Conservation (phyloP, 352 stramenopile species). For the Phytophthora sansomeana region DNA sequence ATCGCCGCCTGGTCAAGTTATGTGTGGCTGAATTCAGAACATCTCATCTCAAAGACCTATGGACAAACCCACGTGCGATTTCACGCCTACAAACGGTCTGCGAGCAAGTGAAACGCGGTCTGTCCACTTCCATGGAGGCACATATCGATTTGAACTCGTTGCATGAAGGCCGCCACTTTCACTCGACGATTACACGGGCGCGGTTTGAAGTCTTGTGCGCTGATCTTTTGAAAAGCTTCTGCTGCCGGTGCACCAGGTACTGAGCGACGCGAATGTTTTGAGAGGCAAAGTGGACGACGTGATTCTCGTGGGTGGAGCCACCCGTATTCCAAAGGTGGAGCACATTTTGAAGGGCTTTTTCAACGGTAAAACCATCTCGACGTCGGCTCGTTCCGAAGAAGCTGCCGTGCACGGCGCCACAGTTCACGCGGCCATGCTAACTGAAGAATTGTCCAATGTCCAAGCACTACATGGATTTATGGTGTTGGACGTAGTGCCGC, state of each 20-base stretch:
- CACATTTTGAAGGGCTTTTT: slow-evolving; percentile 63
- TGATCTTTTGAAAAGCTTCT: slow-evolving; percentile 91
- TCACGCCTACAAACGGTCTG: slow-evolving; percentile 94
- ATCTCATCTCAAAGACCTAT: slow-evolving; percentile 90
- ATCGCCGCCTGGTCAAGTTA: slow-evolving; percentile 95
- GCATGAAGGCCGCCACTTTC: slow-evolving; percentile 94
- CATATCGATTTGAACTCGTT: slow-evolving; percentile 96
- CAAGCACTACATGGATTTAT: slow-evolving; percentile 62
- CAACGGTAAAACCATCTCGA: slow-evolving; percentile 67
- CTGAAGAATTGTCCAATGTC: slow-evolving; percentile 75
- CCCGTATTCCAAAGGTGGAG: slow-evolving; percentile 76
- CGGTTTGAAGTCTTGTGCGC: slow-evolving; percentile 90
- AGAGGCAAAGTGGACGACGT: slow-evolving; percentile 84
- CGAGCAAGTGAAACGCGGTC: slow-evolving; percentile 95
- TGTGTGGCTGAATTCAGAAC: slow-evolving; percentile 95
- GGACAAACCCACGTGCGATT: slow-evolving; percentile 87
- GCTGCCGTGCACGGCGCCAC: slow-evolving; percentile 83
- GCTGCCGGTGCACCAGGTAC: slow-evolving; percentile 85
- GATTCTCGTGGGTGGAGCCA: slow-evolving; percentile 81
- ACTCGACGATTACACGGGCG: slow-evolving; percentile 91
- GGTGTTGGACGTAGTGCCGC: slow-evolving; percentile 88
- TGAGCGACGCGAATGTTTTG: slow-evolving; percentile 88
- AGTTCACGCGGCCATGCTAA: slow-evolving; percentile 70
- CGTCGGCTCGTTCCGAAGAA: slow-evolving; percentile 85
- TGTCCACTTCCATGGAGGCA: slow-evolving; percentile 94